Conservation (phyloP, 768 basidiomycete genomes). For the Suillus subluteus region DNA sequence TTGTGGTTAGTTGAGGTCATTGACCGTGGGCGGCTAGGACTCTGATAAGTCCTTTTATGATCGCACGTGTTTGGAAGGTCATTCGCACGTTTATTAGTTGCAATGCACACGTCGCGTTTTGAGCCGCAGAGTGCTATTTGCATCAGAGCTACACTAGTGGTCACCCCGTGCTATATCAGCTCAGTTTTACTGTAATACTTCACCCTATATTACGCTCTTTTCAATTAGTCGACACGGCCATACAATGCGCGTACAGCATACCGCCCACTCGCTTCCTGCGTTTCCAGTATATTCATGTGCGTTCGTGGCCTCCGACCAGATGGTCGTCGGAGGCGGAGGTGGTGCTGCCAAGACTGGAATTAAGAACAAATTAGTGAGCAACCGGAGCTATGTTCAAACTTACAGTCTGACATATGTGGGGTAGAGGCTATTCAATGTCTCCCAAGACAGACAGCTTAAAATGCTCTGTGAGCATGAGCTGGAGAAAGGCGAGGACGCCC, state of each 20-base stretch:
- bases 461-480: conserved; percentile 74
- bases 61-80: conserved; percentile 19
- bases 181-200: conserved; percentile 3
- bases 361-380: conserved; percentile 87
- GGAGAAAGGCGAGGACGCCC: conserved; percentile 83
- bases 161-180: conserved; percentile 11
- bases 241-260: conserved; percentile 81
- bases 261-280: conserved; percentile 69
- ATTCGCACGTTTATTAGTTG: conserved; percentile 23
- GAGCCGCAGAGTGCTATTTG: neutral
- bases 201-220: conserved; percentile 11
- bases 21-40: neutral
- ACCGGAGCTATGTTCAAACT: conserved; percentile 1
- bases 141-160: neutral
- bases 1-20: neutral
- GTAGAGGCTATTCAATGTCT: conserved; percentile 73
- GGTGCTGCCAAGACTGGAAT: conserved; percentile 87
- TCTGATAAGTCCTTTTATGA: neutral
- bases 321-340: conserved; percentile 90
- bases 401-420: conserved; percentile 5
- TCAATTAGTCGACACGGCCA: neutral
- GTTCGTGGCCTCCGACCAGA: conserved; percentile 69
- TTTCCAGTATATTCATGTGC: conserved; percentile 91
- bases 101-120: conserved; percentile 6
- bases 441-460: conserved; percentile 53